A percentile compares a stretch with the other conserved stretches of the same genome.
Conservation (phyloP, 2,329 filamentous ascomycete species). For the Beauveria medogensis region DNA sequence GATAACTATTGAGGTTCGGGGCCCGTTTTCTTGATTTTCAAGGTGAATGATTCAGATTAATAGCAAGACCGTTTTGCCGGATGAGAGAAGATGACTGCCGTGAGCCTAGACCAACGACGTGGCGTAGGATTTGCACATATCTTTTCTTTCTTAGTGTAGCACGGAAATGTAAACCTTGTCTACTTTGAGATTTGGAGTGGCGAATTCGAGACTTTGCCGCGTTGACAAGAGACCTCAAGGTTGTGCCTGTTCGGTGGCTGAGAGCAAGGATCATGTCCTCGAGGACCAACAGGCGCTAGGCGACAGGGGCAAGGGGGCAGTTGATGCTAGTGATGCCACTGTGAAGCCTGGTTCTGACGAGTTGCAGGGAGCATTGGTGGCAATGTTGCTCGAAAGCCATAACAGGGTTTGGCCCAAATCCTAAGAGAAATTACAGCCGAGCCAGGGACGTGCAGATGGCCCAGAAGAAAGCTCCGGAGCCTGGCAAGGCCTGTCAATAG, state of each 20-base stretch:
- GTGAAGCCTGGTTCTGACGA: neutral
- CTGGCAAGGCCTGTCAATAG: neutral
- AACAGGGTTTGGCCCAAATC: neutral
- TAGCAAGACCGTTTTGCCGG: neutral
- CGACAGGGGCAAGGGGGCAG: neutral
- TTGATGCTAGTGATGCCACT: neutral
- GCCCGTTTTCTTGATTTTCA: neutral
- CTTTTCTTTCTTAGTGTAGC: neutral
- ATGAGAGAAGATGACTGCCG: neutral
- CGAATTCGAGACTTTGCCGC: slow-evolving; percentile 3
- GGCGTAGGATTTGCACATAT: neutral
- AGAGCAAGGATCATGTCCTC: neutral
- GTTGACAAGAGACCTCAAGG: neutral
- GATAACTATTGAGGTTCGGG: neutral
- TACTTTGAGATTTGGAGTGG: slow-evolving; percentile 3
- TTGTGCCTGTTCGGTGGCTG: neutral
- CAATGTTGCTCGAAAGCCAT: neutral
- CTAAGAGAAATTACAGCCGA: neutral
- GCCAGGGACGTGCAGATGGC: neutral
- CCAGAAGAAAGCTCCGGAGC: slow-evolving; percentile 3
- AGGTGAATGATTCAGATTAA: neutral
- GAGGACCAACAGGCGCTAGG: slow-evolving; percentile 6
- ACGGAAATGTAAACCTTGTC: neutral
- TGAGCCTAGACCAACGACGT: neutral
- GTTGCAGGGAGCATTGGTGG: neutral